phyloP scores from a whole-genome alignment of 2,329 filamentous ascomycete genomes.

The Chaetomiaceae sp. region DNA sequence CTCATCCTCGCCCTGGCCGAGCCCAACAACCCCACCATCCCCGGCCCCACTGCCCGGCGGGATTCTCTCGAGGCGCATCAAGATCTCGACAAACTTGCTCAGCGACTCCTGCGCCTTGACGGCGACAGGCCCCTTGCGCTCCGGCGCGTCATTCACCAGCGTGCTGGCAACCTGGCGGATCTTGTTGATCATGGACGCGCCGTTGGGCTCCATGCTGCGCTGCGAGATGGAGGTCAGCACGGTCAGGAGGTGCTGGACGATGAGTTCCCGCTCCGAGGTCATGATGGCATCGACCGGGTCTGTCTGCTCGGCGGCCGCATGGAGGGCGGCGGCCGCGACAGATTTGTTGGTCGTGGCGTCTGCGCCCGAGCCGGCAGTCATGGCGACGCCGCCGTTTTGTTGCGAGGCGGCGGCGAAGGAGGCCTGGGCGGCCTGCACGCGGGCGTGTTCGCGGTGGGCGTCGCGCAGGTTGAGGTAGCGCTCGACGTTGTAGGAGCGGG shows the following conservation, averaged over 20 bases:
- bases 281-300: slow-evolving; percentile 58
- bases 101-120: slow-evolving; percentile 65
- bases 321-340: slow-evolving; percentile 17
- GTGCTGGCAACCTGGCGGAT: slow-evolving; percentile 81
- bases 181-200: slow-evolving; percentile 67
- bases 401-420: slow-evolving; percentile 28
- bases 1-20: slow-evolving; percentile 48
- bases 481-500: slow-evolving; percentile 79
- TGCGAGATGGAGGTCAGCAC: slow-evolving; percentile 75
- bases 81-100: slow-evolving; percentile 65
- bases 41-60: slow-evolving; percentile 37
- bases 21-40: not conserved
- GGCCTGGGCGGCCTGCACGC: slow-evolving; percentile 37
- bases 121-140: slow-evolving; percentile 48
- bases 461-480: slow-evolving; percentile 77
- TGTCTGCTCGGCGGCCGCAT: slow-evolving; percentile 38
- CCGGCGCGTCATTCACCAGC: slow-evolving; percentile 56
- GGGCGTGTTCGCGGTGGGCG: slow-evolving; percentile 45
- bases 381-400: slow-evolving; percentile 32
- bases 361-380: slow-evolving; percentile 19
- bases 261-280: slow-evolving; percentile 70
- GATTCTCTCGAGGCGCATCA: slow-evolving; percentile 68
- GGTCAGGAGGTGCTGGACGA: slow-evolving; percentile 71
- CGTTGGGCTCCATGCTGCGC: slow-evolving; percentile 75
- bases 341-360: slow-evolving; percentile 24